A percentile compares a stretch with the other conserved stretches of the same genome.
Conservation (phyloP, 768 basidiomycete species). For the Boletus insuetus region DNA sequence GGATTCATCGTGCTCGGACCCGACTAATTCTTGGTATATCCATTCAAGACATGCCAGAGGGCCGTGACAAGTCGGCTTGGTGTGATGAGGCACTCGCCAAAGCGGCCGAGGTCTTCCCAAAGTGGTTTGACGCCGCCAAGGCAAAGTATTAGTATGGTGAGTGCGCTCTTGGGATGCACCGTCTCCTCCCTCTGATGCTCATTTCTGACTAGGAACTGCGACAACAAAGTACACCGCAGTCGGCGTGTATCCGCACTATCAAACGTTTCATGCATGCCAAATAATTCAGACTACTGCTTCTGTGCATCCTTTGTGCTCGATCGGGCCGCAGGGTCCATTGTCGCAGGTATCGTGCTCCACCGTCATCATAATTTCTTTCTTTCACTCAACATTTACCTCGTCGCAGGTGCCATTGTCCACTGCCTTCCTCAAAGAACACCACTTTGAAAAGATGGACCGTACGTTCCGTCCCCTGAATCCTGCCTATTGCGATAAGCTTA, state of each 20-base stretch:
- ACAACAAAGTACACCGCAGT: slow-evolving; percentile 42
- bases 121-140: slow-evolving; percentile 52
- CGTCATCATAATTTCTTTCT: no score
- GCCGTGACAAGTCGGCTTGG: slow-evolving; percentile 39
- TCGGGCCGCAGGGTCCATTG: slow-evolving; percentile 32
- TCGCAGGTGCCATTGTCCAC: slow-evolving; percentile 48
- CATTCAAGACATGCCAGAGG: slow-evolving; percentile 34
- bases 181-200: no score
- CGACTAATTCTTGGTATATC: slow-evolving; percentile 60
- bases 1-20: slow-evolving; percentile 57
- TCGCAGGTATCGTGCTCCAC: no score
- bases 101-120: slow-evolving; percentile 40
- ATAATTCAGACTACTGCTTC: slow-evolving; percentile 50
- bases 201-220: slow-evolving; percentile 15
- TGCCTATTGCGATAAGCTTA: background rate
- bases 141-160: slow-evolving; percentile 46
- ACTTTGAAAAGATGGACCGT: slow-evolving; percentile 50
- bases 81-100: slow-evolving; percentile 26
- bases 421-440: slow-evolving; percentile 47
- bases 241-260: slow-evolving; percentile 29
- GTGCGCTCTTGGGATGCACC: background rate
- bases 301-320: slow-evolving; percentile 50
- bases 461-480: slow-evolving; percentile 11
- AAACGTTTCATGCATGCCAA: background rate
- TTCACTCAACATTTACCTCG: no score